A percentile compares a stretch with the other conserved stretches of the same genome.
Conservation (phyloP, 495 filamentous ascomycete genomes). For the Neurospora cerealis region DNA sequence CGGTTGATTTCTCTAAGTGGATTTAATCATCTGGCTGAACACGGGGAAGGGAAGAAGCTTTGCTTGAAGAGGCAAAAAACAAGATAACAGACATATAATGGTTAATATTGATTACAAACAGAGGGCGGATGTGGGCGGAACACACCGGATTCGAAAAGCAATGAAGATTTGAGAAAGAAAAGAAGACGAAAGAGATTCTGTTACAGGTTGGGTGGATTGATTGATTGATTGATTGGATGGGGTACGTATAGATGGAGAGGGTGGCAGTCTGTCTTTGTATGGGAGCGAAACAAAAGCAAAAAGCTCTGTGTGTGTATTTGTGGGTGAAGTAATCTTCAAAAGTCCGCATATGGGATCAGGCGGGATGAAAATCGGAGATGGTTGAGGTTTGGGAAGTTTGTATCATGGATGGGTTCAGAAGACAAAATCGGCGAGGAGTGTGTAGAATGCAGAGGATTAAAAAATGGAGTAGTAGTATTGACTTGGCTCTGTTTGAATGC, state of each 20-base stretch:
- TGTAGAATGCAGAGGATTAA: background rate
- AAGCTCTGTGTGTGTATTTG: background rate
- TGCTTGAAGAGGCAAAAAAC: background rate
- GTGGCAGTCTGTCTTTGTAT: background rate
- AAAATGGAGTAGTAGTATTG: background rate
- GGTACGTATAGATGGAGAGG: background rate
- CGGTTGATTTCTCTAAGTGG: conserved; percentile 55
- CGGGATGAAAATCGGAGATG: background rate
- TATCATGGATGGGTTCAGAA: background rate
- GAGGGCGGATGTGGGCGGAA: background rate
- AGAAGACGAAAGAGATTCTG: background rate
- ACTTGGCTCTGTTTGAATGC: background rate
- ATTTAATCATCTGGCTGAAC: conserved; percentile 16
- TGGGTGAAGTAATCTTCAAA: background rate
- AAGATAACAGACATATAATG: background rate
- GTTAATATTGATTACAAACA: background rate
- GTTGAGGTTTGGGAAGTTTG: background rate
- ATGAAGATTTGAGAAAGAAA: background rate
- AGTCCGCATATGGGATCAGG: background rate
- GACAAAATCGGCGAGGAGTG: background rate
- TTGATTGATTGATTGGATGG: background rate
- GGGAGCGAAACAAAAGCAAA: background rate
- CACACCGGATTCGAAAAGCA: background rate
- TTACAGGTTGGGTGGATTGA: background rate
- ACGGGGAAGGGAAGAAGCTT: background rate